Conservation (phyloP, 805 yeast genomes). For the Suhomyces xylopsoci region DNA sequence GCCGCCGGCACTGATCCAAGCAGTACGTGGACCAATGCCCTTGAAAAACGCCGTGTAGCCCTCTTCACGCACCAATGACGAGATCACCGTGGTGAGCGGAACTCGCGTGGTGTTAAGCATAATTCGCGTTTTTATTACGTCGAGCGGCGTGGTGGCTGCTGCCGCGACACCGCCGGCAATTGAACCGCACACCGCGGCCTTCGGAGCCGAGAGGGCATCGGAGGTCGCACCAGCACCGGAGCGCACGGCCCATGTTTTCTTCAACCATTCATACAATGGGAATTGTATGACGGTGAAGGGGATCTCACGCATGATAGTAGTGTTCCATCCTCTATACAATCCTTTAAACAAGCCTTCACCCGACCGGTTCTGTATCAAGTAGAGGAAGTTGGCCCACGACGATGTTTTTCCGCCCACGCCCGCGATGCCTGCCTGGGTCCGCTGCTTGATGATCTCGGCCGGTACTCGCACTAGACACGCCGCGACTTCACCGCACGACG, state of each 20-base stretch:
- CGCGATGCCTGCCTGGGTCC: slow-evolving; percentile 62
- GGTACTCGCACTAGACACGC: slow-evolving; percentile 96
- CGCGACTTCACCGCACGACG: slow-evolving; percentile 85
- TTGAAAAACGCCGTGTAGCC: slow-evolving; percentile 69
- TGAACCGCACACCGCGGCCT: slow-evolving; percentile 83
- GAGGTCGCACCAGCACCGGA: slow-evolving; percentile 10
- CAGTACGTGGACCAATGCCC: slow-evolving; percentile 93
- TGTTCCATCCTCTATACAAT: slow-evolving; percentile 87
- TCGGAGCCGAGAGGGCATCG: slow-evolving; percentile 50
- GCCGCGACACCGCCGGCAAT: slow-evolving; percentile 83
- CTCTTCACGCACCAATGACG: slow-evolving; percentile 60
- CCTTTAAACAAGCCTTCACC: slow-evolving; percentile 81
- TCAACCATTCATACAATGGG: slow-evolving; percentile 86
- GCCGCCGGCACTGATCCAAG: slow-evolving; percentile 99
- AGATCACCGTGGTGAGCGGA: slow-evolving; percentile 46
- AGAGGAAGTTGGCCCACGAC: slow-evolving; percentile 65
- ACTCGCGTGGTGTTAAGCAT: slow-evolving; percentile 65
- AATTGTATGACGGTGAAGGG: slow-evolving; percentile 96
- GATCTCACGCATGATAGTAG: slow-evolving; percentile 91
- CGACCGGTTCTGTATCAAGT: slow-evolving; percentile 56
- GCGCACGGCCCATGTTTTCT: slow-evolving; percentile 50
- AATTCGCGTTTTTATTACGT: slow-evolving; percentile 75
- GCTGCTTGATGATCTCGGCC: slow-evolving; percentile 91
- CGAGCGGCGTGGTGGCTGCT: slow-evolving; percentile 76
- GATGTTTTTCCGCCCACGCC: slow-evolving; percentile 44